Evolutionary conservation across 257 asterid species (phyloP).

Genomic region (Fraxinus quadrangulata): DNA sequence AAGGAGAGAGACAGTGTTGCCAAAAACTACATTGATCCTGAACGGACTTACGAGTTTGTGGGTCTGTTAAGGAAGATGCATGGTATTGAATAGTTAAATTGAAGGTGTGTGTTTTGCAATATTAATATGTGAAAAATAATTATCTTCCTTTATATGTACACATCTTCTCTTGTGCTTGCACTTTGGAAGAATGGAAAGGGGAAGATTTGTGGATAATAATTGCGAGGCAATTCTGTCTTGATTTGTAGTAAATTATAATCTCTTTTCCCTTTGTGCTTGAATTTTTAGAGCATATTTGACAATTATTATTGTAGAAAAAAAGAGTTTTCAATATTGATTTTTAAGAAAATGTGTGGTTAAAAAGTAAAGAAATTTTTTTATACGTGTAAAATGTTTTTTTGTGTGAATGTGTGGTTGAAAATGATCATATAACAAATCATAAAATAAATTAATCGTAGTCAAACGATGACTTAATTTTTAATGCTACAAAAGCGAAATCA

Average conservation of each 20-base stretch:
- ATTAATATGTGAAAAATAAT: conserved; percentile 3
- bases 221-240: neutral
- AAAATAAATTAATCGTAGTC: too few relatives aligned
- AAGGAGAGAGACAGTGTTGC: conserved; percentile 59
- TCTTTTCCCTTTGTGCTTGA: too few relatives aligned
- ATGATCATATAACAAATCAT: too few relatives aligned
- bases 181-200: neutral
- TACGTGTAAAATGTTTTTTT: too few relatives aligned
- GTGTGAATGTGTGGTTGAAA: too few relatives aligned
- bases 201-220: neutral
- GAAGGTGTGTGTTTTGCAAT: neutral
- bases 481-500: too few relatives aligned
- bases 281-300: too few relatives aligned
- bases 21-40: conserved; percentile 43
- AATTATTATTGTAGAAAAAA: too few relatives aligned
- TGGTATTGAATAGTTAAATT: conserved; percentile 47
- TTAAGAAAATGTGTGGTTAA: too few relatives aligned
- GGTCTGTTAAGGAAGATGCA: conserved; percentile 54
- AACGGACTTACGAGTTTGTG: conserved; percentile 50
- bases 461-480: too few relatives aligned
- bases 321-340: too few relatives aligned
- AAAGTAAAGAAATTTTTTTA: too few relatives aligned
- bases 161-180: neutral
- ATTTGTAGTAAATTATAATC: neutral
- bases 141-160: neutral